Conservation (phyloP, 192 early-diverging fungal species). For the Oehlia diaphana region DNA sequence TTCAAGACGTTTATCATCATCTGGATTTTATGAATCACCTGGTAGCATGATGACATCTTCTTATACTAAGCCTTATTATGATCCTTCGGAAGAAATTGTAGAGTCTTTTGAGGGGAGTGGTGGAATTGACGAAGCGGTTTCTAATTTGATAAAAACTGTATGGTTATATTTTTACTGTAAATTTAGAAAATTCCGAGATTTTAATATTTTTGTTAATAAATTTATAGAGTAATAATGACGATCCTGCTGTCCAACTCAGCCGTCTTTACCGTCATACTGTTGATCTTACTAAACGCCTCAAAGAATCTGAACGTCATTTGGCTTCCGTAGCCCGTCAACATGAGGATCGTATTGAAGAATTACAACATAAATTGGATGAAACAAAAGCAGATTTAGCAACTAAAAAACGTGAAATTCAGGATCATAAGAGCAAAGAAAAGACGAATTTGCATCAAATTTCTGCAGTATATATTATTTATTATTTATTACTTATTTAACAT, state of each 20-base stretch:
- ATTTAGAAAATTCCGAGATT: neutral
- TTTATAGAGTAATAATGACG: constrained; percentile 23
- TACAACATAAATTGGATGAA: constrained; percentile 46
- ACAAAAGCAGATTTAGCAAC: constrained; percentile 38
- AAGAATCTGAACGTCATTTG: constrained; percentile 45
- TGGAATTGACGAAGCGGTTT: neutral
- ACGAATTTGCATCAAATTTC: constrained; percentile 45
- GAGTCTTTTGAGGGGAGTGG: constrained; percentile 17
- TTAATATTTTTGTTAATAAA: constrained; percentile 9
- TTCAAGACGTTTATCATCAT: neutral
- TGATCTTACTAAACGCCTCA: constrained; percentile 42
- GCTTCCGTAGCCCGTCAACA: constrained; percentile 45
- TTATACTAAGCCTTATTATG: neutral
- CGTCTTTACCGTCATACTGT: constrained; percentile 40
- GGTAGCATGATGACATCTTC: neutral
- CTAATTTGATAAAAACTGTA: constrained; percentile 3
- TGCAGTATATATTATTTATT: constrained; percentile 30
- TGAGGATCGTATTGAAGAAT: constrained; percentile 43
- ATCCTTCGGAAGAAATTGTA: neutral
- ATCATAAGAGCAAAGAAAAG: constrained; percentile 47
- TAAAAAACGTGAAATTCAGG: constrained; percentile 42
- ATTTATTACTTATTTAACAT: neutral
- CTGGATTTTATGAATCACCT: constrained; percentile 1
- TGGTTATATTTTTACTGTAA: neutral
- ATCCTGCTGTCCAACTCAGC: constrained; percentile 31